Base-by-base conservation (phyloP, 164 flowering plant genomes). In the Chimonanthus praecox region DNA sequence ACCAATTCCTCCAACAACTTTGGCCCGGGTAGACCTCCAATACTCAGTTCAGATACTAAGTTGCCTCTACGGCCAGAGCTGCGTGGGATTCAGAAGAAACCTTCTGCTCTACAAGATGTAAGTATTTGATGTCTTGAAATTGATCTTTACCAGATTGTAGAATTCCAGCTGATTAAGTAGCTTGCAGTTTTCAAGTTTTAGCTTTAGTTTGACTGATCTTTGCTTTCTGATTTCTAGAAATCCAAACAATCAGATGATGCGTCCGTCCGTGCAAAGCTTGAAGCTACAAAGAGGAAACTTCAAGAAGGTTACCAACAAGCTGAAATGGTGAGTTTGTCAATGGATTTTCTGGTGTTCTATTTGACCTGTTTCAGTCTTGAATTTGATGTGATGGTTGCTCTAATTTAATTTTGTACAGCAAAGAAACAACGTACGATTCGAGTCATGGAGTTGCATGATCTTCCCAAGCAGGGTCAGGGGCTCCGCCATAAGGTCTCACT, bases 371-470 rank as follows among this genome's bases (percentile, higher is more conserved):
- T 45, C 4, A 66, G 11, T 10, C 16, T 66, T 33, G 13, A 44
- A 66, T 9, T 66, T 11, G 48, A 43, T 65, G 47, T 43, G 18
- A 45, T 3, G 8, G 68, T 33, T 1, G n/a, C 16, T 21, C 4
- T 44, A 61, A 6, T 48, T 49, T 33, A 54, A 64, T n/a, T 6
- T 7, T 33, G 6, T 77, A 73, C 88, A 92, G 97, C 95, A 18
- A 92, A 92, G 90, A 88, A 71, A 79, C 94, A 91, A 71, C 78
- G 97, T 65, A 90, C 94, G 2, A 83, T 89, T 74, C 92, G 90
- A 74, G 88, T 92, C 5, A 86, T 92, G 91, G 96, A 92, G 71
- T 79, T 90, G 82, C 84, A 80, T 50, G 93, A 87, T 77, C 84
- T 92, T 33, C 97, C 97, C 0, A 92, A 90, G 83, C 92, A 86